Conservation (phyloP, 768 basidiomycete genomes). For the Rhizopogon vinicolor region DNA sequence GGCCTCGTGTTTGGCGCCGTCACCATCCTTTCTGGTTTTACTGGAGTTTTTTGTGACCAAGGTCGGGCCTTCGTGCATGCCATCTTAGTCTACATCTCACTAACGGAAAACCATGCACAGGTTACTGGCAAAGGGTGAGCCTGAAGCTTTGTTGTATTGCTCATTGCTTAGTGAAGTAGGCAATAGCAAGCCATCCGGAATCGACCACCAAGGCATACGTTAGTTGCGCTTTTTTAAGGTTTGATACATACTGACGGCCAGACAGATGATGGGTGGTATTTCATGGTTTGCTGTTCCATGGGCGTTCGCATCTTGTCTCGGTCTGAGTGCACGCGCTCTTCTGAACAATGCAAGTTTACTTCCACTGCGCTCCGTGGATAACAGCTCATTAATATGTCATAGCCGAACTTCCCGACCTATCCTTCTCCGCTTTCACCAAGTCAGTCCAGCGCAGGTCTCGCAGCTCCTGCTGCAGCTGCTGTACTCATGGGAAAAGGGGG, state of each 20-base stretch:
- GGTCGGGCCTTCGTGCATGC: conserved; percentile 21
- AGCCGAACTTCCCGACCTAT: conserved; percentile 53
- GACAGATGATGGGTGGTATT: conserved; percentile 50
- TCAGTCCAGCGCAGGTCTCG: conserved; percentile 39
- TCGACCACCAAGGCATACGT: conserved; percentile 51
- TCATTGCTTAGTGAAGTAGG: conserved; percentile 20
- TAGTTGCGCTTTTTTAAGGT: conserved; percentile 6
- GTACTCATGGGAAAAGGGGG: conserved; percentile 43
- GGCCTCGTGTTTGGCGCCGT: conserved; percentile 39
- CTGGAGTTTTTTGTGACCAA: conserved; percentile 49
- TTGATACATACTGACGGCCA: not conserved
- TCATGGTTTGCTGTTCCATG: conserved; percentile 57
- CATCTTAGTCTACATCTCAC: not conserved
- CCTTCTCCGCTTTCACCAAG: conserved; percentile 35
- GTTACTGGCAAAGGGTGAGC: conserved; percentile 49
- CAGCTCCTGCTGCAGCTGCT: conserved; percentile 41
- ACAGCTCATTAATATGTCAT: not conserved
- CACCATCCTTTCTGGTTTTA: conserved; percentile 36
- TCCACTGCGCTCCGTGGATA: not conserved
- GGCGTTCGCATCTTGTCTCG: conserved; percentile 44
- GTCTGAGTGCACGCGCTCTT: conserved; percentile 36
- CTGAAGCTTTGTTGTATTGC: not conserved
- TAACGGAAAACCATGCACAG: conserved; percentile 16
- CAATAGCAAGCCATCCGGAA: conserved; percentile 46
- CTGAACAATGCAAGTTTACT: conserved; percentile 22